A percentile compares a stretch with the other conserved stretches of the same genome.
Evolutionary conservation across 352 stramenopile species (phyloP).

Genomic region (Phytophthora pinifolia): DNA sequence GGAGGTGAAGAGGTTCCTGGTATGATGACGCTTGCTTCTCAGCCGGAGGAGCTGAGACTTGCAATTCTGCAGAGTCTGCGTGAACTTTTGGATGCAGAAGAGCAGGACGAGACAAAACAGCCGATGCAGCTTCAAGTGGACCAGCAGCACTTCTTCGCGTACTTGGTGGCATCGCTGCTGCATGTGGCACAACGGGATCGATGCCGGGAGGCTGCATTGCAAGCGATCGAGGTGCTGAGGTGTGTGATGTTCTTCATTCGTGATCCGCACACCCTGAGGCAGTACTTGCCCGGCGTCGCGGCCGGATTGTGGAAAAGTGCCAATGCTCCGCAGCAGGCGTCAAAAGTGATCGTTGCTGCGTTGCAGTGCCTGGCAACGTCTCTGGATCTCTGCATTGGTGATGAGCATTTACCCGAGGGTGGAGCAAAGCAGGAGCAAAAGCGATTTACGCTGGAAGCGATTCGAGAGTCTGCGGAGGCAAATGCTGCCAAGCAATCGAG

Average conservation of each 20-base stretch:
- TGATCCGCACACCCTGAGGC: constrained; percentile 41
- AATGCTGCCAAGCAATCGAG: constrained; percentile 3
- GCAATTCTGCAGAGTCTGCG: constrained; percentile 47
- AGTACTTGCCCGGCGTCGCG: constrained; percentile 74
- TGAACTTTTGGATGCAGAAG: constrained; percentile 30
- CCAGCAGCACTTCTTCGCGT: constrained; percentile 69
- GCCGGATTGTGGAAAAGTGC: constrained; percentile 65
- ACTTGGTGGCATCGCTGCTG: constrained; percentile 59
- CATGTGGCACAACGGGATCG: constrained; percentile 57
- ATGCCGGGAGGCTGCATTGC: constrained; percentile 39
- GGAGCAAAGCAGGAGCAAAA: constrained; percentile 16
- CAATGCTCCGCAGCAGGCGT: constrained; percentile 65
- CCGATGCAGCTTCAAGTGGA: constrained; percentile 29
- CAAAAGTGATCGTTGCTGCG: constrained; percentile 60
- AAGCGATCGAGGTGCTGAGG: constrained; percentile 44
- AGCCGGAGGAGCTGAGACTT: constrained; percentile 67
- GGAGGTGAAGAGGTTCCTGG: constrained; percentile 16
- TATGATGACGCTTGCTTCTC: constrained; percentile 16
- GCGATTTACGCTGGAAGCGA: constrained; percentile 33
- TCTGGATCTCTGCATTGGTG: constrained; percentile 40
- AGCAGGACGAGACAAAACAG: constrained; percentile 9
- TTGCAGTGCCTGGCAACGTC: constrained; percentile 48
- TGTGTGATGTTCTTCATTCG: constrained; percentile 41
- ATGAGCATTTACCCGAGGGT: constrained; percentile 15
- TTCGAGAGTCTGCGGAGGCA: constrained; percentile 26